Base-by-base conservation (phyloP, 164 flowering plant species). In the Protea cynaroides region DNA sequence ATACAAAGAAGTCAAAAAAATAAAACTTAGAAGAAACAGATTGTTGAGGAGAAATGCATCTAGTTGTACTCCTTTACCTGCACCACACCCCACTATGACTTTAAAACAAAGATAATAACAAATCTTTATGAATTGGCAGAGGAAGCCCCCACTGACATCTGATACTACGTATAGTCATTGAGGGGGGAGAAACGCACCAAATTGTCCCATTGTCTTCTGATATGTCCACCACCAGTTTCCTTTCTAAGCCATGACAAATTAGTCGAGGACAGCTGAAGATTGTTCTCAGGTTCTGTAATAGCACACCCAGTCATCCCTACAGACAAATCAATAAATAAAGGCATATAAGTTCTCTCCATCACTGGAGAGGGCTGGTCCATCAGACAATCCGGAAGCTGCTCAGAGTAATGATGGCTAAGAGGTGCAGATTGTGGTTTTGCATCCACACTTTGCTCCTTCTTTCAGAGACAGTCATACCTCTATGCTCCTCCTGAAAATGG, bases 121-220 rank as follows among this genome's bases (percentile, higher is more conserved):
- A 29, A 29, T 29, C 2, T 5, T 29, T 2, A 29, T 29, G 34
- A 29, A 29, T 29, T 29, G 34, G 5, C 5, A 29, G 34, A 29
- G 2, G 34, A 29, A 40, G 4, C 8, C 46, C 46, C 5, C 46
- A 40, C 46, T 40, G 46, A 29, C 34, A 29, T 40, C 46, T 24
- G 5, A 68, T 58, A 59, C 51, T 51, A 57, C 53, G 58, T 19
- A 2, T n/a, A 67, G 49, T 63, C 25, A 29, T 38, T 17, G 43
- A 60, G 3, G 61, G 23, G 34, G 22, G 18, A 18, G 50, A 52
- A 24, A 59, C 19, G 61, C 83, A 86, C 90, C 82, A 25, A 55
- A 69, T 79, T 76, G 56, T 80, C 78, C 40, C 65, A 47, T 53
- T 68, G 83, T 65, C 71, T 71, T 34, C 23, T 59, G 49, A 59